Conservation (phyloP, 441 rosid species). For the Syzygium syzygioides region DNA sequence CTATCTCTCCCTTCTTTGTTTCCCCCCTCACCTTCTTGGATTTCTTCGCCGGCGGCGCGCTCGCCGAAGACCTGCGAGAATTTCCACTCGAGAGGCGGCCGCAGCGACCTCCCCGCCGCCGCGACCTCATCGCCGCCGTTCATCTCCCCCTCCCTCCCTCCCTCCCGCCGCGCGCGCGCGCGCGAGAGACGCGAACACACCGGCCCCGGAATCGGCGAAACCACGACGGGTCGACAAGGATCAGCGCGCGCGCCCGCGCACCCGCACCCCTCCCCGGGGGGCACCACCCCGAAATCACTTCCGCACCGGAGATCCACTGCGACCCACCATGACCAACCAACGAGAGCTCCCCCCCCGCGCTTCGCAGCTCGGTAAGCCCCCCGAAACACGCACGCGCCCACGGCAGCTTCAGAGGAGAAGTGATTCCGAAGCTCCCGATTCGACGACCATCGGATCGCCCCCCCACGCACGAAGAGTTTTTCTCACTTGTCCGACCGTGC, state of each 20-base stretch:
- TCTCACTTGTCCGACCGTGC: too few species aligned
- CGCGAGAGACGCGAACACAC: not conserved
- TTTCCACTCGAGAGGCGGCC: constrained; percentile 36
- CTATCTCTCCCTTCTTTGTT: not conserved
- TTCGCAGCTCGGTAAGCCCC: not conserved
- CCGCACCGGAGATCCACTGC: not conserved
- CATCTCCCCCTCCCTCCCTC: constrained; percentile 16
- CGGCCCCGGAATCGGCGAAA: not conserved
- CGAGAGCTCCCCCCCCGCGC: not conserved
- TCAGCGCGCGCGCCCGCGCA: not conserved
- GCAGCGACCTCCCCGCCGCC: not conserved
- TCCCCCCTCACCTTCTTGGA: constrained; percentile 13
- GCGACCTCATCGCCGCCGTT: constrained; percentile 64
- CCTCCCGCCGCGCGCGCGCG: too few species aligned
- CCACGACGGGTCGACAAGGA: not conserved
- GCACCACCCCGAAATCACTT: not conserved
- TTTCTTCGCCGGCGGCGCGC: constrained; percentile 19
- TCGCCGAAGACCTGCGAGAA: constrained; percentile 20
- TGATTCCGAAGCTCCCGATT: not conserved
- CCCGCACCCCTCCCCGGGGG: too few species aligned
- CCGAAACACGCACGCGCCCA: not conserved
- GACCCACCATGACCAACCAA: not conserved
- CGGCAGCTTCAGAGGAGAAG: not conserved
- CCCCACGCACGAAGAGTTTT: too few species aligned
- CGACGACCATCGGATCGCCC: not conserved